Evolutionary conservation across 2,329 filamentous ascomycete species (phyloP).

Genomic region (Colletotrichum somersetense): DNA sequence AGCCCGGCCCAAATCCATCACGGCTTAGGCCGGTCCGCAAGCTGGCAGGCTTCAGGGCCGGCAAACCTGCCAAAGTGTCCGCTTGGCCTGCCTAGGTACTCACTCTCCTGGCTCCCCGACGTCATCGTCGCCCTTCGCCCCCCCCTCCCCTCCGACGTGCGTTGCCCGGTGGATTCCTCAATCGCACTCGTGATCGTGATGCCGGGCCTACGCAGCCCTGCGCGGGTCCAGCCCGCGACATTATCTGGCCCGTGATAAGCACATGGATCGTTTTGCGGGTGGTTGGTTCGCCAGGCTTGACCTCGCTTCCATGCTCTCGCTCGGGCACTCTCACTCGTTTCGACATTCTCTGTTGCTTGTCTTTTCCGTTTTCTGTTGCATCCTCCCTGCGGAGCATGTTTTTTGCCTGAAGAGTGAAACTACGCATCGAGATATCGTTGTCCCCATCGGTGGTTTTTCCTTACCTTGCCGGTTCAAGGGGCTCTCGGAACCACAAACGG

Average conservation of each 20-base stretch:
- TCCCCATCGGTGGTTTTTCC: background rate
- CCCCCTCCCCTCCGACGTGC: background rate
- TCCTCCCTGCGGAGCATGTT: background rate
- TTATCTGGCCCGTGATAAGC: background rate
- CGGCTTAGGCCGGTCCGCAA: conserved; percentile 32
- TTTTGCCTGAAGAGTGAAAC: background rate
- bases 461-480: no score
- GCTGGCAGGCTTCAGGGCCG: conserved; percentile 16
- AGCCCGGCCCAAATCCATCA: conserved; percentile 27
- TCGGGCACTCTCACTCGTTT: no score
- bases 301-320: background rate
- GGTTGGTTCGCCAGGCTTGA: background rate
- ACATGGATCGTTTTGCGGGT: conserved; percentile 2
- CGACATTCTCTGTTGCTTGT: background rate
- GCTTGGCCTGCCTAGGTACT: background rate
- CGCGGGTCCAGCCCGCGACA: background rate
- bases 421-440: no score
- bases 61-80: background rate
- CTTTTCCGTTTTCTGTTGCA: background rate
- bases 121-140: conserved; percentile 6
- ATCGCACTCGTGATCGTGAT: conserved; percentile 3
- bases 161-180: conserved; percentile 18
- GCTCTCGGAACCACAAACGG: background rate
- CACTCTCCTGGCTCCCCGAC: background rate
- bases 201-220: background rate